Percentiles rank a stretch among this genome's conserved stretches.
phyloP scores from a whole-genome alignment of 2,329 filamentous ascomycete species.

The Fusarium sp. region DNA sequence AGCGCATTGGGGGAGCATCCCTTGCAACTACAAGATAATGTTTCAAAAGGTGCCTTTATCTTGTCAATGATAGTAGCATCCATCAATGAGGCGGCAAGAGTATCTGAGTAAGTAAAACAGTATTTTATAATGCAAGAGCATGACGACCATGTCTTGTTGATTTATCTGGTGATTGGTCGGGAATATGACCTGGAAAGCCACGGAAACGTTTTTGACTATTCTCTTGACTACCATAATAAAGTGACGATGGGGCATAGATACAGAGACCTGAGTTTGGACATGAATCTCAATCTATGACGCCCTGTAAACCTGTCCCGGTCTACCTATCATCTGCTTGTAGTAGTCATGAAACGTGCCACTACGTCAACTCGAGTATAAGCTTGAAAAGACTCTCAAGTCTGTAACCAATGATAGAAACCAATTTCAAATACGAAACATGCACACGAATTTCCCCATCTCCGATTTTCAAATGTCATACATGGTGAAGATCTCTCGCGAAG shows the following conservation, averaged over 20 bases:
- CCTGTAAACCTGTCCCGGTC: not conserved
- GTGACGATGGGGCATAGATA: no score
- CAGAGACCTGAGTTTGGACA: no score
- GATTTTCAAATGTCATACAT: not conserved
- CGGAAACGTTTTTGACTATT: not conserved
- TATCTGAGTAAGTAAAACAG: not conserved
- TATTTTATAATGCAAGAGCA: not conserved
- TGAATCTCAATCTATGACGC: not conserved
- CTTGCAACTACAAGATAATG: not conserved
- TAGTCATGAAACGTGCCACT: not conserved
- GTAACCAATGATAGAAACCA: not conserved
- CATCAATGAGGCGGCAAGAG: not conserved
- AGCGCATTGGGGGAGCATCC: not conserved
- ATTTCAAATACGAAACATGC: not conserved
- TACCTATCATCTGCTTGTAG: not conserved
- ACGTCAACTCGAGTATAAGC: not conserved
- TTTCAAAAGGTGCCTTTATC: not conserved
- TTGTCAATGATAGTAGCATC: not conserved
- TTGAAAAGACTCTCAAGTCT: not conserved
- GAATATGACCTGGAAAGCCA: not conserved
- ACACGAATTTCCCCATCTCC: not conserved
- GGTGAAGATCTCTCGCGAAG: conserved; percentile 10
- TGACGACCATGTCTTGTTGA: not conserved
- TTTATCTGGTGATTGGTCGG: not conserved
- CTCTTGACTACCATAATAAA: not conserved